Conservation (phyloP, 805 yeast species). For the Yarrowia osloensis region DNA sequence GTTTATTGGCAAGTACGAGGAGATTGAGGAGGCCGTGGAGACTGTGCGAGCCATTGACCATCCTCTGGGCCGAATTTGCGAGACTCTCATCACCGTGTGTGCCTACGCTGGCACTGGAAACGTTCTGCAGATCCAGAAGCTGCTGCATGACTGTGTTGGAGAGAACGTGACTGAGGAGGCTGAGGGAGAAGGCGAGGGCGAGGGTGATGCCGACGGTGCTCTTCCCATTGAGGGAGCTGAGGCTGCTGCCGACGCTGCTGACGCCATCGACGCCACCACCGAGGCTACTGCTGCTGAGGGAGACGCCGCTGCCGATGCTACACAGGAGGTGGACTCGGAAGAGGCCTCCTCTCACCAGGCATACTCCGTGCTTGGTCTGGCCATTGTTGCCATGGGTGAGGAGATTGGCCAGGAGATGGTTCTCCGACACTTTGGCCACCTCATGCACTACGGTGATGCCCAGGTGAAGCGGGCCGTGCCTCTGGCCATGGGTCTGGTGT, state of each 20-base stretch:
- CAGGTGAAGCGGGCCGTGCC: constrained; percentile 93
- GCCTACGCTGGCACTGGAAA: constrained; percentile 98
- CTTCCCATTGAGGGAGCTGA: constrained; percentile 40
- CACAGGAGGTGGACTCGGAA: constrained; percentile 35
- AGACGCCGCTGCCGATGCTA: constrained; percentile 36
- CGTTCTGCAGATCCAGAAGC: constrained; percentile 87
- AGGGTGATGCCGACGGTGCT: constrained; percentile 41
- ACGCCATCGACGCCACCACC: constrained; percentile 36
- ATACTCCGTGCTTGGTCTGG: constrained; percentile 91
- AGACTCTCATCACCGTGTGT: constrained; percentile 85
- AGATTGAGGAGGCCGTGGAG: constrained; percentile 85
- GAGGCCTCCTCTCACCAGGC: constrained; percentile 56
- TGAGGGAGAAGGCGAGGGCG: constrained; percentile 50
- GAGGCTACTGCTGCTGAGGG: constrained; percentile 38
- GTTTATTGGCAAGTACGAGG: constrained; percentile 91
- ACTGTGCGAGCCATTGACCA: constrained; percentile 94
- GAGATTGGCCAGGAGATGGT: constrained; percentile 98
- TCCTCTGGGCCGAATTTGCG: constrained; percentile 85
- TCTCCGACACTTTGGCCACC: constrained; percentile 92
- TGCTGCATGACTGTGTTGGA: constrained; percentile 79
- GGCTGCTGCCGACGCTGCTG: constrained; percentile 36
- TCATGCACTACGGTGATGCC: constrained; percentile 96
- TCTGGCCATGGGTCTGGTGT: constrained; percentile 93
- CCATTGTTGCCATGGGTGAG: constrained; percentile 95
- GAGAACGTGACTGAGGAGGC: constrained; percentile 51